A percentile compares a stretch with the other conserved stretches of the same genome.
These are phyloP conservation scores for Flaveria trinervia DNA, from an alignment of 129 eudicot genomes.

Conservation along the genomic window DNA sequence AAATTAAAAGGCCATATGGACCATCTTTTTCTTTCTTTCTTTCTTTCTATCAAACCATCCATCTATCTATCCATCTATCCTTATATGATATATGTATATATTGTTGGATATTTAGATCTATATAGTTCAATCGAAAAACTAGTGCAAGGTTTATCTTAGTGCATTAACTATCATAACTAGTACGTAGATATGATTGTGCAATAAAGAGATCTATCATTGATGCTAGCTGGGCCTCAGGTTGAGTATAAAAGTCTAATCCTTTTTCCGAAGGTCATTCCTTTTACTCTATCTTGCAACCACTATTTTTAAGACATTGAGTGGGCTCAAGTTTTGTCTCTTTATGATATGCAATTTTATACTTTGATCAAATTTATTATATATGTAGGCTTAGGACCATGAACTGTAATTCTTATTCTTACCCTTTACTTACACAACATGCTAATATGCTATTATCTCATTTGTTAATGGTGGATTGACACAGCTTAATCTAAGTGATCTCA, in stretches of 20 bases:
- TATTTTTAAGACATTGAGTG: neutral
- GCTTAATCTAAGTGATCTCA: constrained; percentile 88
- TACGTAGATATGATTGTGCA: neutral
- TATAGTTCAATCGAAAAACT: neutral
- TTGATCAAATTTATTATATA: neutral
- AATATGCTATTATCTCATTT: constrained; percentile 13
- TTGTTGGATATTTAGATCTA: neutral
- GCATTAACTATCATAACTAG: neutral
- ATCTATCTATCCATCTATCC: neutral
- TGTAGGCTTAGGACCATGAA: constrained; percentile 3
- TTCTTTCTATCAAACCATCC: neutral
- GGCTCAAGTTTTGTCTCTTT: neutral
- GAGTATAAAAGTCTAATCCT: neutral
- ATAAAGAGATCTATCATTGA: neutral
- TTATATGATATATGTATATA: neutral
- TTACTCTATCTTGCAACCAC: neutral
- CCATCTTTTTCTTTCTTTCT: neutral
- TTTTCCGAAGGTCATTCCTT: neutral
- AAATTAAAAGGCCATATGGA: neutral
- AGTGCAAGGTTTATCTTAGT: neutral
- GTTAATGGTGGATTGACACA: constrained; percentile 43
- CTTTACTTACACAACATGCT: neutral
- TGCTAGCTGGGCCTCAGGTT: neutral
- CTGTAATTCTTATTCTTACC: neutral
- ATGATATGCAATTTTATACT: neutral